A percentile compares a stretch with the other conserved stretches of the same genome.
Conservation (phyloP, 441 rosid genomes). For the Bocquillonia castaneifolia region DNA sequence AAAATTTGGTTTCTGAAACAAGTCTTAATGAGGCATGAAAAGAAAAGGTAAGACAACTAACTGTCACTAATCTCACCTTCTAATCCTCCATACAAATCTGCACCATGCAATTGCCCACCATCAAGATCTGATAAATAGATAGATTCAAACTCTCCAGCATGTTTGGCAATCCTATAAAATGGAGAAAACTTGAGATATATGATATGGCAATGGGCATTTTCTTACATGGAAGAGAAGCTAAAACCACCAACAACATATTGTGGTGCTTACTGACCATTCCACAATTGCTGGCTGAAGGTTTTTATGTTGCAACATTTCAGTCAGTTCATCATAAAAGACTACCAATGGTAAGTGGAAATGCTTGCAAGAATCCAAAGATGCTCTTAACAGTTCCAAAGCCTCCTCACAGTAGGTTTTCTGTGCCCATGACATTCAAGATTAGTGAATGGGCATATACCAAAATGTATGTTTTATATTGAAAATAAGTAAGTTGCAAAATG, state of each 20-base stretch:
- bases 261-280: conserved; percentile 57
- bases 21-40: too few relatives aligned
- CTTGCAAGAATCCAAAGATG: conserved; percentile 66
- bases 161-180: conserved; percentile 63
- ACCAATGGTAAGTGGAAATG: conserved; percentile 47
- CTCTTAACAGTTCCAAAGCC: conserved; percentile 70
- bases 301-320: conserved; percentile 45
- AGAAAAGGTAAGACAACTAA: conserved; percentile 13
- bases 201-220: conserved; percentile 16
- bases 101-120: conserved; percentile 43
- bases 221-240: conserved; percentile 22
- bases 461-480: not conserved
- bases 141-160: conserved; percentile 77
- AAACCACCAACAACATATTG: conserved; percentile 18
- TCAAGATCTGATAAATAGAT: conserved; percentile 67
- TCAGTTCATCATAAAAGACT: conserved; percentile 74
- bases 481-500: not conserved
- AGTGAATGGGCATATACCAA: conserved; percentile 10
- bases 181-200: conserved; percentile 19
- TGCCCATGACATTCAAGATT: conserved; percentile 17
- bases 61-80: conserved; percentile 46
- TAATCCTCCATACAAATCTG: conserved; percentile 46
- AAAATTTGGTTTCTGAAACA: not conserved
- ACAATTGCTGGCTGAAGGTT: conserved; percentile 61
- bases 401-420: conserved; percentile 69